Percentiles rank a stretch among this genome's conserved stretches.
phyloP scores from a whole-genome alignment of 257 asterid species.

The Nicotiana tabacum region DNA sequence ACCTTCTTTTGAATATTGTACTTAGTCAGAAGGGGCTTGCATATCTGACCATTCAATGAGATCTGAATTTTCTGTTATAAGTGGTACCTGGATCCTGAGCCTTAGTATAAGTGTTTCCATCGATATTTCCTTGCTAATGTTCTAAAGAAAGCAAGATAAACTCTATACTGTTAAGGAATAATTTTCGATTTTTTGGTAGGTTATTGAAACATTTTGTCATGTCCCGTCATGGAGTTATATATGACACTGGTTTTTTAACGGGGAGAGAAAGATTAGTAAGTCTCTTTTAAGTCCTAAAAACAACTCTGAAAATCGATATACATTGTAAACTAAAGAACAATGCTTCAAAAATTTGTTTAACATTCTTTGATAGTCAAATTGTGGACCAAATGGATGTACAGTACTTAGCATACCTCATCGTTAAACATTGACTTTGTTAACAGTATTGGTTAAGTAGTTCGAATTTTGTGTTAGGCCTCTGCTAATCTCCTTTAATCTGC shows the following conservation, averaged over 20 bases:
- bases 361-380: neutral
- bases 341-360: neutral
- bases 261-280: neutral
- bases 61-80: neutral
- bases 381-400: slow-evolving; percentile 3
- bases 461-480: neutral
- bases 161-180: neutral
- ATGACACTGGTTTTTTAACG: neutral
- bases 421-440: neutral
- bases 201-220: neutral
- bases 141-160: slow-evolving; percentile 1
- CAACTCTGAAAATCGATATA: neutral
- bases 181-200: neutral
- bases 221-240: neutral
- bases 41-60: neutral
- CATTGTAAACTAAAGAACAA: neutral
- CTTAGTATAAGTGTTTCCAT: neutral
- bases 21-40: neutral
- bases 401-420: neutral
- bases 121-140: neutral
- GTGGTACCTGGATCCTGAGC: neutral
- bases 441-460: neutral
- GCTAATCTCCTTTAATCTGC: neutral
- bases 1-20: neutral
- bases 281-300: neutral